Base-by-base conservation (phyloP, 2,329 filamentous ascomycete species). In the Colletotrichum lentis region DNA sequence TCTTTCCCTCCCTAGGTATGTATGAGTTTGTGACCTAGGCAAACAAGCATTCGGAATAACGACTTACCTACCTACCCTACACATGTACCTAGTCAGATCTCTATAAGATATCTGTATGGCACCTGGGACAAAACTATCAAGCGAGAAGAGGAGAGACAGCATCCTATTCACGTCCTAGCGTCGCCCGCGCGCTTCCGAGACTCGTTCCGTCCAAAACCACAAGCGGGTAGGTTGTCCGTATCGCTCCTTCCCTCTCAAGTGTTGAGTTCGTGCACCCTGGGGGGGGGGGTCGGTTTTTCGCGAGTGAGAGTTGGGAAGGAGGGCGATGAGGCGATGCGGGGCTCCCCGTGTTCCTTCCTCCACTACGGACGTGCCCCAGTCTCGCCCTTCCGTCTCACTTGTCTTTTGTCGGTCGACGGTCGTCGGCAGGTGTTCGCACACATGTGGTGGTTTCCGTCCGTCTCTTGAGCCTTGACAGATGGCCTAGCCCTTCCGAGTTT, bases 201-300 rank as follows among this genome's bases (percentile, higher is more conserved):
- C 61, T 43, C 61, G 37, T 64, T 54, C 49, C 7, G 27, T 31
- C 27, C 31, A 50, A 59, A 14, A 16, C 14, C 11, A 35, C 27
- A 31, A 31, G 27, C 27, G 8, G 8, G 27, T 41, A 54, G 58
- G 16, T 20, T 52, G 5, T 41, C 41, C n/a, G 10, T n/a, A 41
- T 49, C 50, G 49, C 65, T 65, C 62, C 62, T 68, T 65, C 65
- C 62, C 43, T 60, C 65, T 68, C 61, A 22, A 68, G 62, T 60
- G 41, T 65, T n/a, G 41, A 60, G 50, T 52, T 65, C 41, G 54
- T 65, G 62, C 43, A 31, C 64, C 55, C 65, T 60, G 55, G 55
- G 61, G 27, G 65, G 55, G 55, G 61, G 27, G 65, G 37, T 62
- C 37, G 49, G 37, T 27, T 44, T 65, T 58, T 41, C 55, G 31